These are phyloP conservation scores for Coniochaeta ligniaria DNA, from an alignment of 2,329 filamentous ascomycete genomes.

Conservation along the genomic window DNA sequence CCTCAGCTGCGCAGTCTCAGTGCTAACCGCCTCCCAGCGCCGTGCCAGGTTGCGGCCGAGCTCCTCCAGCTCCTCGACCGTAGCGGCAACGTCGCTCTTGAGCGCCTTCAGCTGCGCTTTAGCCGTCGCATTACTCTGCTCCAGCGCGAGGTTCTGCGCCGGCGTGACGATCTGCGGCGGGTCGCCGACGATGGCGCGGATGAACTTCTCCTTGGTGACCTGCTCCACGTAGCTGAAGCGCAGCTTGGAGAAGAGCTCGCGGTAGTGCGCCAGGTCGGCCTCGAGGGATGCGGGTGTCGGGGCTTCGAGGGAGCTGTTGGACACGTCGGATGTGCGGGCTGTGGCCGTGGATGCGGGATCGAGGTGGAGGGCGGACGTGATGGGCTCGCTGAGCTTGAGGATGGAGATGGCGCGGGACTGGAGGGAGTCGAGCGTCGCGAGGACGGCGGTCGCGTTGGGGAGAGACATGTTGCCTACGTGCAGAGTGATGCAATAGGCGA, in stretches of 20 bases:
- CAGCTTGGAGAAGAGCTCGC: conserved; percentile 90
- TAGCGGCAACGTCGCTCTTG: conserved; percentile 69
- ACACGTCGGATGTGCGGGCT: conserved; percentile 65
- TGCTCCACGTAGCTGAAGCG: conserved; percentile 98
- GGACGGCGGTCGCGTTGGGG: conserved; percentile 30
- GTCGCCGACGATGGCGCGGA: conserved; percentile 85
- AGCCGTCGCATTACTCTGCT: conserved; percentile 57
- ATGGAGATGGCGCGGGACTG: conserved; percentile 60
- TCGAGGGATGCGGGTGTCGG: conserved; percentile 70
- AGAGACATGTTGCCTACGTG: background rate
- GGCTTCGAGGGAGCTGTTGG: conserved; percentile 55
- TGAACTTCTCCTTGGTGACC: conserved; percentile 96
- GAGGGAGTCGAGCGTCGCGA: conserved; percentile 45
- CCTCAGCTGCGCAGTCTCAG: conserved; percentile 39
- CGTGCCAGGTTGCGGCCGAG: conserved; percentile 51
- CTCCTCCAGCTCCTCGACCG: conserved; percentile 66
- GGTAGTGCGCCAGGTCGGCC: conserved; percentile 83
- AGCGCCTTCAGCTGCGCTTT: conserved; percentile 73
- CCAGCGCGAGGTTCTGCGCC: conserved; percentile 73
- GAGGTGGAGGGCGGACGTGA: conserved; percentile 45
- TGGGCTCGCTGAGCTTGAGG: conserved; percentile 68
- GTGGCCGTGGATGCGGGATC: conserved; percentile 23
- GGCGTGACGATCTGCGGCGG: conserved; percentile 79
- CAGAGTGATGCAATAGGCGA: too few species aligned
- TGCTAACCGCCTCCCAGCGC: conserved; percentile 42